A percentile compares a stretch with the other conserved stretches of the same genome.
These are phyloP conservation scores for barrel medic (Medicago truncatula) DNA, from an alignment of 306 rosid species.

Conservation along the genomic window DNA sequence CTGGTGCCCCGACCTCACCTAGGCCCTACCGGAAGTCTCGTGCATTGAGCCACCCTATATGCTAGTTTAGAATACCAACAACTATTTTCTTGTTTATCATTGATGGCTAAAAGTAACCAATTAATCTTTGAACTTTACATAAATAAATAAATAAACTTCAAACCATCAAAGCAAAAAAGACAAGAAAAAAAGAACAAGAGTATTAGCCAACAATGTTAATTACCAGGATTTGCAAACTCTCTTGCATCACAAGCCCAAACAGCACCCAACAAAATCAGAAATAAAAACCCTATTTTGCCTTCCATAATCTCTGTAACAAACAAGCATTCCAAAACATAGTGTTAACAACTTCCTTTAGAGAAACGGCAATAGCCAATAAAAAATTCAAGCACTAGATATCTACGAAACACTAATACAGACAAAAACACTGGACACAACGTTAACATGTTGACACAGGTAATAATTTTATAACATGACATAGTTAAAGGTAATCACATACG, in stretches of 20 bases:
- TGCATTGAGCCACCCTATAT: background rate
- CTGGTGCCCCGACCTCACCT: too few relatives aligned
- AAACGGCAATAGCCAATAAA: background rate
- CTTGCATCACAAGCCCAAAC: constrained; percentile 67
- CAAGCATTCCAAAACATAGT: constrained; percentile 14
- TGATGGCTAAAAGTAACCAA: background rate
- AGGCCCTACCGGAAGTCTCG: background rate
- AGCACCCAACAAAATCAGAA: constrained; percentile 61
- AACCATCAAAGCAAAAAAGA: background rate
- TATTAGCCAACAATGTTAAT: background rate
- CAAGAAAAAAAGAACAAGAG: background rate
- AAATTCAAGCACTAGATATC: background rate
- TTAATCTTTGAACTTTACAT: background rate
- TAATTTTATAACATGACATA: too few relatives aligned
- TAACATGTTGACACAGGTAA: too few relatives aligned
- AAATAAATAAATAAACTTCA: background rate
- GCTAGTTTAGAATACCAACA: background rate
- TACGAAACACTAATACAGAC: too few relatives aligned
- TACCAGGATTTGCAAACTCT: constrained; percentile 25
- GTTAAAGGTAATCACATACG: too few relatives aligned
- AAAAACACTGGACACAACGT: too few relatives aligned
- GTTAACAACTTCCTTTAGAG: constrained; percentile 5
- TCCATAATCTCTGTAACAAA: constrained; percentile 61
- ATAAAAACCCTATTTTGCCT: constrained; percentile 56
- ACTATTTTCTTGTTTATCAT: background rate